Evolutionary conservation across 352 stramenopile genomes (phyloP), one percentile per base, ranked within the genome.

Genomic region (Plasmopara viticola): DNA sequence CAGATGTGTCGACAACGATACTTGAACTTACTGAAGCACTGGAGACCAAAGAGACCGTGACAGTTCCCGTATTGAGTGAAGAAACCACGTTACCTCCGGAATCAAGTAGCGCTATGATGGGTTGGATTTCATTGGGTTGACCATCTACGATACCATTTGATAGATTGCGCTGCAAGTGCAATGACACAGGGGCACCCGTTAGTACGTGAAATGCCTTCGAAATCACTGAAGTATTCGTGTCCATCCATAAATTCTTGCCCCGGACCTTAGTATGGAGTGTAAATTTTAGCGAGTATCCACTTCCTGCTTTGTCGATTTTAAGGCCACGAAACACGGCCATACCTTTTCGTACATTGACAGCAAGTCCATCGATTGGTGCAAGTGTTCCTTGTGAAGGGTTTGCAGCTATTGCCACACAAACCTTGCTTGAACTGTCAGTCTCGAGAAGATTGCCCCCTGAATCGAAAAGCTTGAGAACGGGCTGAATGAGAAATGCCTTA

Each of bases 401-500:
- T 20, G 77, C 75, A 42, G 78, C 72, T 37, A 92, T 90, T 13
- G 54, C 54, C 9, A 87, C 79, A n/a, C 51, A 55, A 48, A 94
- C 56, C 13, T 65, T 62, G 48, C 80, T 92, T n/a, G 68, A 66
- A 43, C 70, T 83, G 44, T 94, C 78, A 2, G 63, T 74, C n/a
- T 76, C 54, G 1, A 90, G 59, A 9, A 58, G 57, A 46, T 93
- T 94, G 10, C 78, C 72, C 40, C 84, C 82, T 0, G 76, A 78
- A 63, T 93, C 82, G 6, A 88, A 70, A 20, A 94, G 51, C 51
- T 80, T 87, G 13, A 93, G 47, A n/a, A 89, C 78, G 10, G 82
- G 84, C 48, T 94, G 84, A 13, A 75, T 69, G 9, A 62, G 57
- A 35, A 94, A 91, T 6, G 84, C 78, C 55, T 79, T 85, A 12